Evolutionary conservation across 2,329 filamentous ascomycete species (phyloP).

Genomic region (Cladosporium oxysporum): DNA sequence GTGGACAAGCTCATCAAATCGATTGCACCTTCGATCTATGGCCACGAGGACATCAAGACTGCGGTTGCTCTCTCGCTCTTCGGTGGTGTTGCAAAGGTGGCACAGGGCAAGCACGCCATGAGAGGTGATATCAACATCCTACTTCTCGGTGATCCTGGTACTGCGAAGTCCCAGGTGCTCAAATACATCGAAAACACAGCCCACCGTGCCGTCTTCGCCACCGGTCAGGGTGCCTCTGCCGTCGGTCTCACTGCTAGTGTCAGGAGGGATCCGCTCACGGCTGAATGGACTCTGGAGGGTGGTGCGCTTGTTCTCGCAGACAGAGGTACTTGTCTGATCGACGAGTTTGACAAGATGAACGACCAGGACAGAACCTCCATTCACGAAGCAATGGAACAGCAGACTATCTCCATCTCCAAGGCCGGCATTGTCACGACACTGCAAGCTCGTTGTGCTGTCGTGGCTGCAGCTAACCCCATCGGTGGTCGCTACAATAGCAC

Average conservation of each 20-base stretch:
- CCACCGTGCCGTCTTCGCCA: constrained; percentile 94
- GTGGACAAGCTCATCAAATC: constrained; percentile 90
- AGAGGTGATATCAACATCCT: constrained; percentile 98
- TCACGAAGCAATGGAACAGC: constrained; percentile 99
- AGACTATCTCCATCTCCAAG: constrained; percentile 98
- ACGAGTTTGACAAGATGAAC: constrained; percentile 99
- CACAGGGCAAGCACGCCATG: constrained; percentile 85
- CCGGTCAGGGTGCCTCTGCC: constrained; percentile 93
- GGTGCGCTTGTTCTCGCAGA: constrained; percentile 94
- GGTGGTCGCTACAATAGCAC: constrained; percentile 96
- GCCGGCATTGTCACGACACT: constrained; percentile 97
- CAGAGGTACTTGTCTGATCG: constrained; percentile 91
- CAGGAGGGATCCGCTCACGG: constrained; percentile 89
- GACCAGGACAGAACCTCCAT: constrained; percentile 97
- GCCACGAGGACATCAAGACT: constrained; percentile 95
- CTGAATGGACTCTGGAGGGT: constrained; percentile 96
- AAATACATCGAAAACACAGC: constrained; percentile 99
- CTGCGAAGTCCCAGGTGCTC: constrained; percentile 94
- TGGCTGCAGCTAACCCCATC: constrained; percentile 94
- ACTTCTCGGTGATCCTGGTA: constrained; percentile 93
- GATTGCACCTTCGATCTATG: constrained; percentile 96
- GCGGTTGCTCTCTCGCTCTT: constrained; percentile 92
- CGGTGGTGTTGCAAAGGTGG: constrained; percentile 87
- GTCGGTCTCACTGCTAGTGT: constrained; percentile 98
- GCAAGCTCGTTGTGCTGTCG: constrained; percentile 92